These are phyloP conservation scores for Cystofilobasidium macerans DNA, from an alignment of 768 basidiomycete species.

Conservation along the genomic window DNA sequence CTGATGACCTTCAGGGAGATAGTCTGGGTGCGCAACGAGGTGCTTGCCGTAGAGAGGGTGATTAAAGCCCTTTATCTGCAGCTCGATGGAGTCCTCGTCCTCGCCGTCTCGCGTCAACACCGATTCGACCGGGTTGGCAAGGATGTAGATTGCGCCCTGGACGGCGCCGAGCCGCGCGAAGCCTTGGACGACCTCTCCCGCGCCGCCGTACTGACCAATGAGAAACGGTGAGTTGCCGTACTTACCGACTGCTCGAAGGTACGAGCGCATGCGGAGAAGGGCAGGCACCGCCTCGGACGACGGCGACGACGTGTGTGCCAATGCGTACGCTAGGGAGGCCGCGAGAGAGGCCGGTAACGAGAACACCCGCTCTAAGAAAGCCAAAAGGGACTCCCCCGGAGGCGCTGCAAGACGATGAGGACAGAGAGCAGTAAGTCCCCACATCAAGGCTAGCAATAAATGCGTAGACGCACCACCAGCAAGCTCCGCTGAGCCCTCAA, in stretches of 20 bases:
- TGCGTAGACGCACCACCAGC: neutral
- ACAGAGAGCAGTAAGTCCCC: neutral
- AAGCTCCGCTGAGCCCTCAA: slow-evolving; percentile 45
- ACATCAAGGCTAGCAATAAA: neutral
- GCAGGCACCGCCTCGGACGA: slow-evolving; percentile 50
- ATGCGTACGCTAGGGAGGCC: slow-evolving; percentile 58
- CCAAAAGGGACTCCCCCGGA: neutral
- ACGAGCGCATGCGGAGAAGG: slow-evolving; percentile 58
- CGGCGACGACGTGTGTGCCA: slow-evolving; percentile 55
- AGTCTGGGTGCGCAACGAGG: slow-evolving; percentile 17
- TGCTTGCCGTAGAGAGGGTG: slow-evolving; percentile 12
- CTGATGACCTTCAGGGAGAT: slow-evolving; percentile 17
- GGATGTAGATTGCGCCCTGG: slow-evolving; percentile 42
- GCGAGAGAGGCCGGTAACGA: slow-evolving; percentile 50
- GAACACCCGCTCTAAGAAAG: slow-evolving; percentile 56
- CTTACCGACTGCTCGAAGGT: slow-evolving; percentile 66
- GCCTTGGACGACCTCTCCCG: slow-evolving; percentile 84
- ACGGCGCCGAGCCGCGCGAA: slow-evolving; percentile 73
- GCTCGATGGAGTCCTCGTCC: neutral
- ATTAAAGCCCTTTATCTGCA: slow-evolving; percentile 21
- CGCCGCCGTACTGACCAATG: slow-evolving; percentile 86
- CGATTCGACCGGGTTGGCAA: slow-evolving; percentile 31
- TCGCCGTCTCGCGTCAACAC: neutral
- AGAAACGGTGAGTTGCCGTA: slow-evolving; percentile 79
- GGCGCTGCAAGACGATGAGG: neutral